Evolutionary conservation across 306 rosid genomes (phyloP), one percentile per base, ranked within the genome.

Genomic region (Citrullus amarus): DNA sequence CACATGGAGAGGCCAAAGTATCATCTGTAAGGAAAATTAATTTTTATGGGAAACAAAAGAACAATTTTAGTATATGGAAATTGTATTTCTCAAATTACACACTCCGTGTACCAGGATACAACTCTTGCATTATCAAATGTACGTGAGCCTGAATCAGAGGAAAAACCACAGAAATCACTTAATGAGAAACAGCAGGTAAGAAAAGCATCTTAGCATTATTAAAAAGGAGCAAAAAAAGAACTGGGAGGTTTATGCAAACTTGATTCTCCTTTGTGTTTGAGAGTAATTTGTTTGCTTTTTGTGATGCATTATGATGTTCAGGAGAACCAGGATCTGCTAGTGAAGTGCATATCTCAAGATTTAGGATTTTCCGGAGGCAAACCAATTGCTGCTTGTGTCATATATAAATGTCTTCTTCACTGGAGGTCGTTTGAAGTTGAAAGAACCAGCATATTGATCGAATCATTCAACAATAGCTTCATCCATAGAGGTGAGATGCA

Each of bases 341-440:
- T 96, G 83, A 93, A 86, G 79, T 89, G 97, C 75, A 89, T 93
- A 86, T 80, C 99, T 74, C 96, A 92, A 81, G 97, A 96, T 91
- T 86, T 96, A 90, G 99, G 99, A 83, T 96, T 96, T 84, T 88
- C 95, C 56, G 96, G 91, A 80, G 97, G 96, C 58, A 96, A 90
- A 83, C 99, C 99, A 69, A 68, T 91, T 79, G 98, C 99, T 80
- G 99, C 99, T 59, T 90, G 97, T 83, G 86, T 96, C 81, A 86
- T 93, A 85, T 96, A 93, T 82, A 96, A 93, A 90, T 93, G 99
- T 82, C 99, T 96, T 87, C 97, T 92, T 83, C 98, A 96, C 79
- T 96, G 99, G 99, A 88, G 99, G 82, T 96, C 99, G 66, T 96
- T 93, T 83, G 99, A 96, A 93, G 99, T 96, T 71, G 99, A 96